Evolutionary conservation across 257 asterid species (phyloP), one percentile per base, ranked within the genome.

Genomic region (Salvia hispanica): DNA sequence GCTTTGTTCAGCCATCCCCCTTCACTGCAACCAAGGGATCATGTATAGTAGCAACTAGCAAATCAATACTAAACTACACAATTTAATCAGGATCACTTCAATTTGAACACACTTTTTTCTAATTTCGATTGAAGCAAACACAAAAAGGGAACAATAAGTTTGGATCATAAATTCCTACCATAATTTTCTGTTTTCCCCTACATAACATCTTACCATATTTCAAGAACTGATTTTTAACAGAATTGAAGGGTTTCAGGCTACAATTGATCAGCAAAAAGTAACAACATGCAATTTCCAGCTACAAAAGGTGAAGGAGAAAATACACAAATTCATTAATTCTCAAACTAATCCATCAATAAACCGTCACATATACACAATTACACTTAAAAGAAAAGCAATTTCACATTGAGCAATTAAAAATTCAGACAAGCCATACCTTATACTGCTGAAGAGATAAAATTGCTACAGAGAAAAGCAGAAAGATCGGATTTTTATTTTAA

Each of bases 1-100:
- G 72, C 46, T 62, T 34, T 72, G 72, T 36, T 72, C 78, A 6
- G 72, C 64, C 75, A 77, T 77, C 48, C 55, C 44, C 42, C 42
- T 15, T 55, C 59, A 46, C 75, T 71, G 54, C 54, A 63, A 64
- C 59, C 50, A 39, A 36, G 46, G 3, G 52, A 51, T 50, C 60
- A 15, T 7, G 28, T 28, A 25, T 36, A 53, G 3, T 14, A 39
- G 52, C 43, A 60, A 53, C 2, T 14, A 39, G 52, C 43, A 60
- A 6, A 37, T 13, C 48, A 14, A 18, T 8, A 13, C 21, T 9
- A 11, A 46, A 31, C 31, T 33, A 5, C 25, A 13, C 16, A 36
- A 43, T 13, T 37, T 60, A n/a, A 40, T 62, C 47, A 28, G 63
- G 37, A 39, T 16, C 18, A 37, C 50, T 7, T 21, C 57, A 48